A percentile compares a stretch with the other conserved stretches of the same genome.
Evolutionary conservation across 2,329 filamentous ascomycete genomes (phyloP).

Genomic region (Stemphylium beticola): DNA sequence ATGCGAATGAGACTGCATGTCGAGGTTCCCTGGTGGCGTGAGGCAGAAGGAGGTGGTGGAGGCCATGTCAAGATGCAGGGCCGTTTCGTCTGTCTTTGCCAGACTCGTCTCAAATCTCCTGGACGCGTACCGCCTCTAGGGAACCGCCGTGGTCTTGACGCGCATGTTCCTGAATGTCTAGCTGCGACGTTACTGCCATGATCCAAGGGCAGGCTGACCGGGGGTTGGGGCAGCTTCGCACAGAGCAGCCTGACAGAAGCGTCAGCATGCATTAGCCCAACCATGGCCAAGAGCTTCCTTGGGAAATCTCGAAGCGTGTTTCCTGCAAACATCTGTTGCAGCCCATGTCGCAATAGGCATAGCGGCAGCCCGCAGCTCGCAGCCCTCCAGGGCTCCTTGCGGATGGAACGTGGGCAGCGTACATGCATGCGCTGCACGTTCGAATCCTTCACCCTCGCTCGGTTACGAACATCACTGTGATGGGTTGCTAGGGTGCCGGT

Average conservation of each 20-base stretch:
- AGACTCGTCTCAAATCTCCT: constrained; percentile 1
- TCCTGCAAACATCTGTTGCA: constrained; percentile 24
- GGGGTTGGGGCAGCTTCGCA: neutral
- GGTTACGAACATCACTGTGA: constrained; percentile 14
- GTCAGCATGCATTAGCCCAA: constrained; percentile 18
- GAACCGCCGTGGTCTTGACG: neutral
- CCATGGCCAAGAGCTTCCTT: constrained; percentile 25
- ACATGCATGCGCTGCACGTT: constrained; percentile 12
- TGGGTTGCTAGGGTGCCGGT: constrained; percentile 6
- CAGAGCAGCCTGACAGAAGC: constrained; percentile 9
- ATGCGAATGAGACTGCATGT: neutral
- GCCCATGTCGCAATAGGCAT: constrained; percentile 6
- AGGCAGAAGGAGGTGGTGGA: neutral
- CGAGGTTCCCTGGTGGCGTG: constrained; percentile 4
- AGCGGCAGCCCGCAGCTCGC: neutral
- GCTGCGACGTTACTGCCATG: constrained; percentile 1
- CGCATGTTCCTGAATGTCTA: neutral
- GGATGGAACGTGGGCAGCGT: constrained; percentile 17
- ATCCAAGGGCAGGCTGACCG: constrained; percentile 4
- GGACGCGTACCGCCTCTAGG: constrained; percentile 2
- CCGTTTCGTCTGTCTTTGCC: constrained; percentile 5
- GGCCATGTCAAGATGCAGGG: neutral
- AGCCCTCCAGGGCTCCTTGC: constrained; percentile 4
- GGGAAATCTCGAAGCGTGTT: constrained; percentile 33
- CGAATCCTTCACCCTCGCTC: constrained; percentile 4